Base-by-base conservation (phyloP, 2,329 filamentous ascomycete genomes). In the Epichloe glyceriae region DNA sequence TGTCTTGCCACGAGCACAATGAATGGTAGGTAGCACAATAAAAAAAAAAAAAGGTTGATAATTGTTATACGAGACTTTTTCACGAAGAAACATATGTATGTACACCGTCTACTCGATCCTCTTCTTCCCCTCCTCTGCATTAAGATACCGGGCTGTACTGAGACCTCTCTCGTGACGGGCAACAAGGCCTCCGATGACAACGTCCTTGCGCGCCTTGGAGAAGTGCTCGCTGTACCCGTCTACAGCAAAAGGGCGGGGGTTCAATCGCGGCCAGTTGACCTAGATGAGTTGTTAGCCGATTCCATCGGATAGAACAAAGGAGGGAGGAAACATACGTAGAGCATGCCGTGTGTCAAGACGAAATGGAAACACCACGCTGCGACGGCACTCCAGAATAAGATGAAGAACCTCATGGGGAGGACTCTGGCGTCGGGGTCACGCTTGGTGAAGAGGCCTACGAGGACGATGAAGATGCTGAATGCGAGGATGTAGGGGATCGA, bases 191-290 rank as follows among this genome's bases (percentile, higher is more conserved):
- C 93, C 93, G 46, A 97, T 76, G 17, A 98, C 66, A 53, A 82
- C 79, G 63, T 95, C 88, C 63, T 93, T 89, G 56, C 83, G 77
- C 12, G 90, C 89, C 63, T 88, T 86, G 58, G 77, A 76, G 57
- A 95, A 80, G 49, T 91, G 87, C 60, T 96, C 89, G 60, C 88
- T 83, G 67, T 90, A 95, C 39, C 88, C 88, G 61, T 98, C 93
- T 6, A 81, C 78, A 3, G 88, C 90, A 69, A 86, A 94, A 2
- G 87, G 81, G 15, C 88, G 83, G 11, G 89, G 90, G 66, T 94
- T 95, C 46, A 98, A 79, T 64, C 95, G 96, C 10, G 93, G 93
- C 93, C 94, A 98, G 70, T 96, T 97, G 58, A 96, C 90, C 89
- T 95, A 54, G 43, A 48, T 44, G n/a, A 5, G 14, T 14, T 17